Base-by-base conservation (phyloP, 306 rosid genomes). In the Cucumis sativus region DNA sequence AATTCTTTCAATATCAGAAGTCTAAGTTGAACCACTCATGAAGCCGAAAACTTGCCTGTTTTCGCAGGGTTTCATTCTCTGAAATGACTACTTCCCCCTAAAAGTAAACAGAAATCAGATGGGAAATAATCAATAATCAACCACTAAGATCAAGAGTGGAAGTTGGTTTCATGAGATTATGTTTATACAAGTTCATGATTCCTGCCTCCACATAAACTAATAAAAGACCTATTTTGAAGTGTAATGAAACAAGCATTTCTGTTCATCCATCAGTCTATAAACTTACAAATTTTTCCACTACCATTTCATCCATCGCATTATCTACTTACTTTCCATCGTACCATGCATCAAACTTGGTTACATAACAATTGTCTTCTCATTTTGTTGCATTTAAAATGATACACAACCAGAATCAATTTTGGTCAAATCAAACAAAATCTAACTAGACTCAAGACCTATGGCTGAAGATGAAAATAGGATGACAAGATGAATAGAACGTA, bases 81-180 rank as follows among this genome's bases (percentile, higher is more conserved):
- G 75, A 37, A 88, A 84, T 17, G 35, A 88, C 86, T 77, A 78
- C 86, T 69, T 89, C 87, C 78, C 86, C 96, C 93, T 88, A 83
- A 10, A 23, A 72, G 43, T 41, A 20, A 17, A 65, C 15, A 65
- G 37, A 49, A 52, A 72, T 49, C 76, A 28, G 23, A 67, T 79
- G 11, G 75, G 20, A 61, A 75, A 67, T 55, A 28, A 60, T 37
- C 10, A 61, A 15, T 67, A 18, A 12, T 15, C 49, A 37, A 17
- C 8, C 47, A 35, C 15, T 35, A 37, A 40, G 33, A 40, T 67
- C 54, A 17, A 65, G 52, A 40, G 73, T 8, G 20, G 18, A 39
- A 5, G 6, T 67, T 67, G 20, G 73, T 40, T 20, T 49, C 16
- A 66, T 1, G 28, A 37, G 73, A 40, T 40, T 20, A 17, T 40